Conservation (phyloP, 106 monocot species). For the Dioscorea alata region DNA sequence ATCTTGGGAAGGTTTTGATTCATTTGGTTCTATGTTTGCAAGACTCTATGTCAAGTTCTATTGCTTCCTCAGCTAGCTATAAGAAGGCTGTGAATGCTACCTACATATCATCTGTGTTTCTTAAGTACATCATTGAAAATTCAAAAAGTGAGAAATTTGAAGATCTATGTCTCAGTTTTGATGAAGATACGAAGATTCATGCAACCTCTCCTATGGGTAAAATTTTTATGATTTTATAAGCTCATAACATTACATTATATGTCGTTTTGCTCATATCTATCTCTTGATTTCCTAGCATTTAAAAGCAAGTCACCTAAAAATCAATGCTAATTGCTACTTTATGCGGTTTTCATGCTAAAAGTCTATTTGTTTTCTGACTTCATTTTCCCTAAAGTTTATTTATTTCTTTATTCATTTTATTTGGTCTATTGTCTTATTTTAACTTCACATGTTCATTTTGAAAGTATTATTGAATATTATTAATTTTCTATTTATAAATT, state of each 20-base stretch:
- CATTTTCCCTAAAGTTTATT: background rate
- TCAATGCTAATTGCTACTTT: too few relatives aligned
- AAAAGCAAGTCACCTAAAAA: too few relatives aligned
- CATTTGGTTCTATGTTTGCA: constrained; percentile 85
- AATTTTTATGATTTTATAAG: background rate
- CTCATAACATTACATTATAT: too few relatives aligned
- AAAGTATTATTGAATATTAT: too few relatives aligned
- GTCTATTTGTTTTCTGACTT: too few relatives aligned
- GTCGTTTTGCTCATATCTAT: too few relatives aligned
- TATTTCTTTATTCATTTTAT: background rate
- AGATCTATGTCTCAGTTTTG: constrained; percentile 62
- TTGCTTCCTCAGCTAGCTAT: constrained; percentile 35
- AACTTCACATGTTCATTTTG: too few relatives aligned
- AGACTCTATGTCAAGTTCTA: constrained; percentile 42
- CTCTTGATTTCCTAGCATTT: too few relatives aligned
- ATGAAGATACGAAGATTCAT: constrained; percentile 44
- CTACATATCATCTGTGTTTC: constrained; percentile 86
- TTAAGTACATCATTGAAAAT: constrained; percentile 89
- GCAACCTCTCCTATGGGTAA: constrained; percentile 59
- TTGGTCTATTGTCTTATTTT: too few relatives aligned
- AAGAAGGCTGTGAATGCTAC: constrained; percentile 79
- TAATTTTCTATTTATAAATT: too few relatives aligned
- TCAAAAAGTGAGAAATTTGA: constrained; percentile 60
- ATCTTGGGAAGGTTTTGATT: constrained; percentile 88
- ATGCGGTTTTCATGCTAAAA: too few relatives aligned